These are phyloP conservation scores for Helicocarpus griseus DNA, from an alignment of 2,329 filamentous ascomycete species.

Conservation along the genomic window DNA sequence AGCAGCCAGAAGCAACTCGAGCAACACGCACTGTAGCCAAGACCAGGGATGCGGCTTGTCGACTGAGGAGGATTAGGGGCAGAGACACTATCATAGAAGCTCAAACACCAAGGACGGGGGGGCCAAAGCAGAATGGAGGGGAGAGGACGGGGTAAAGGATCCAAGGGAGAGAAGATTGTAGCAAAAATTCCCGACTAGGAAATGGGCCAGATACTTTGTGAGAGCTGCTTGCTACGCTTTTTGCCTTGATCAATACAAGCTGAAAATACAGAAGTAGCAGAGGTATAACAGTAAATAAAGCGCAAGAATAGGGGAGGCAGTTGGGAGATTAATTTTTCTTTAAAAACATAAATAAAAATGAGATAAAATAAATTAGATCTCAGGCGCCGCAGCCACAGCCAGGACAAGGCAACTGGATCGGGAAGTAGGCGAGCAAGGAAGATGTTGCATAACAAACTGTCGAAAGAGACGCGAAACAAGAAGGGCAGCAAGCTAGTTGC, in stretches of 20 bases:
- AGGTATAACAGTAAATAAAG: not conserved
- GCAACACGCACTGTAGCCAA: constrained; percentile 5
- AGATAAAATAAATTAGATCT: not conserved
- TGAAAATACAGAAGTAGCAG: not conserved
- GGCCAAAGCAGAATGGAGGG: constrained; percentile 7
- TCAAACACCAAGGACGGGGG: constrained; percentile 9
- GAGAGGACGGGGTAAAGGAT: not conserved
- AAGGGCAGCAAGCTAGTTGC: constrained; percentile 1
- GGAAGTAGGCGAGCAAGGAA: not conserved
- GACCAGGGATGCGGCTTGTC: constrained; percentile 2
- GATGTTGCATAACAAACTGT: constrained; percentile 2
- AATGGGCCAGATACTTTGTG: not conserved
- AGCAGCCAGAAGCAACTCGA: not conserved
- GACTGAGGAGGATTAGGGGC: constrained; percentile 1
- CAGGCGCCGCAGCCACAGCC: constrained; percentile 2
- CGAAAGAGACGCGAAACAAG: not conserved
- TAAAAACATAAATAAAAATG: not conserved
- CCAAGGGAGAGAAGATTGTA: not conserved
- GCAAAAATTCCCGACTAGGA: constrained; percentile 4
- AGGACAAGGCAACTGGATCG: not conserved
- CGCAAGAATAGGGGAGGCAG: not conserved
- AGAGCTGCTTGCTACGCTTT: not conserved
- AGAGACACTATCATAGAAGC: not conserved
- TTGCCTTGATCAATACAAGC: not conserved
- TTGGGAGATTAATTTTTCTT: not conserved